phyloP scores from a whole-genome alignment of 352 stramenopile species.

The Pythium pectinolyticum region DNA sequence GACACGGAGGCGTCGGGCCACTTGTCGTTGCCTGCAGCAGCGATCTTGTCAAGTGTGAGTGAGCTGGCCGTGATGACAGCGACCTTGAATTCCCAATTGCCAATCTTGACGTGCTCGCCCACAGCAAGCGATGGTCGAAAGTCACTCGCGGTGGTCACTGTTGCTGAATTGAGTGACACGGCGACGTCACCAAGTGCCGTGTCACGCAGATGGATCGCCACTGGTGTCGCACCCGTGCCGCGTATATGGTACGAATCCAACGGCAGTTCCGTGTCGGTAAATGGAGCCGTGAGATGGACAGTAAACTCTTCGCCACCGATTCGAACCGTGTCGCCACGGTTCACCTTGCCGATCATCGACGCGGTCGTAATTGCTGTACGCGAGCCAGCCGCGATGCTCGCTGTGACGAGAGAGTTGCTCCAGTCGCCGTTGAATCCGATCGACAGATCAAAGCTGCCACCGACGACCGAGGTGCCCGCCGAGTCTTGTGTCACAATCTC shows the following conservation, averaged over 20 bases:
- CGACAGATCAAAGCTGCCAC: constrained; percentile 70
- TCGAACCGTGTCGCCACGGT: constrained; percentile 57
- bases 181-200: constrained; percentile 66
- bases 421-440: constrained; percentile 70
- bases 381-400: constrained; percentile 48
- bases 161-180: constrained; percentile 35
- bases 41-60: constrained; percentile 42
- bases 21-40: constrained; percentile 13
- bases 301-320: constrained; percentile 63
- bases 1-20: constrained; percentile 41
- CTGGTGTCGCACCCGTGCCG: constrained; percentile 29
- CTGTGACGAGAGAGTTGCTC: constrained; percentile 36
- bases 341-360: constrained; percentile 67
- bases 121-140: constrained; percentile 37
- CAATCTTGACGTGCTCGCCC: constrained; percentile 64
- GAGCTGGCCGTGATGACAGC: constrained; percentile 25
- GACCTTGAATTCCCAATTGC: constrained; percentile 47
- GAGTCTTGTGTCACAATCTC: constrained; percentile 51
- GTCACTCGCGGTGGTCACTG: constrained; percentile 46
- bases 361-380: constrained; percentile 40
- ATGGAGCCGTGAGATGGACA: constrained; percentile 62
- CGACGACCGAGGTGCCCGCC: constrained; percentile 33
- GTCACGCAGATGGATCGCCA: constrained; percentile 56
- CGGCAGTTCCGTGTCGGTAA: constrained; percentile 66
- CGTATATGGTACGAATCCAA: constrained; percentile 70